phyloP scores from a whole-genome alignment of 2,329 filamentous ascomycete species.

The Dactylellina parvicollis region DNA sequence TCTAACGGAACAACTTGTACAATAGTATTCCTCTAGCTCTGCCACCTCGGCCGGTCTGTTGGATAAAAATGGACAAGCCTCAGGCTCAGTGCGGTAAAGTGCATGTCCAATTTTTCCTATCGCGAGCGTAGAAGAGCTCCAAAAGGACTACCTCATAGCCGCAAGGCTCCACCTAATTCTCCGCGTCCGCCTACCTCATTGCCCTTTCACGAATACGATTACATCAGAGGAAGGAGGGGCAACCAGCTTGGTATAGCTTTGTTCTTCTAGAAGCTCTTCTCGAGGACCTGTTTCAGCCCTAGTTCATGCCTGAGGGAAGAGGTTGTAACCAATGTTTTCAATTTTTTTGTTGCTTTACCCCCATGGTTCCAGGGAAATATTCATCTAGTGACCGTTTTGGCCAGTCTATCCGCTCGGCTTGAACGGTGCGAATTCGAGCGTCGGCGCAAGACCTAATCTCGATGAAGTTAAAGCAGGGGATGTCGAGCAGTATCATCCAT shows the following conservation, averaged over 20 bases:
- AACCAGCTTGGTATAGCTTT: not conserved
- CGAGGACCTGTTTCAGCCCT: slow-evolving; percentile 52
- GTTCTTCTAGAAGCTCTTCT: slow-evolving; percentile 52
- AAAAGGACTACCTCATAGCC: slow-evolving; percentile 25
- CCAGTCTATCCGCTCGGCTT: slow-evolving; percentile 42
- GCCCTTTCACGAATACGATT: slow-evolving; percentile 30
- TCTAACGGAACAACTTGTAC: slow-evolving; percentile 19
- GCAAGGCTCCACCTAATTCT: slow-evolving; percentile 48
- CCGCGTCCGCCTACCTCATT: slow-evolving; percentile 46
- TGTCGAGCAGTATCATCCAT: slow-evolving; percentile 10
- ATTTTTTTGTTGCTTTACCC: slow-evolving; percentile 11
- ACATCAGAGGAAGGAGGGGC: slow-evolving; percentile 20
- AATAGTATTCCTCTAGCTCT: slow-evolving; percentile 17
- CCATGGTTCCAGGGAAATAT: slow-evolving; percentile 39
- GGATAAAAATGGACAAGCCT: slow-evolving; percentile 27
- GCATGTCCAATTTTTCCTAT: slow-evolving; percentile 20
- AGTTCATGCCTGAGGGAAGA: slow-evolving; percentile 34
- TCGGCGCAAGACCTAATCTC: slow-evolving; percentile 23
- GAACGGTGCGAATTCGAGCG: slow-evolving; percentile 33
- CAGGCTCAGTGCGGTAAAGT: slow-evolving; percentile 31
- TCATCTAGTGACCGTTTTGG: slow-evolving; percentile 34
- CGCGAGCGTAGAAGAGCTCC: slow-evolving; percentile 37
- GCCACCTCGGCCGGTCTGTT: slow-evolving; percentile 14
- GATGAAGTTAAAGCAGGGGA: slow-evolving; percentile 36
- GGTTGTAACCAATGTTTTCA: slow-evolving; percentile 32